Base-by-base conservation (phyloP, 106 monocot genomes). In the Xerophyta viscosa region DNA sequence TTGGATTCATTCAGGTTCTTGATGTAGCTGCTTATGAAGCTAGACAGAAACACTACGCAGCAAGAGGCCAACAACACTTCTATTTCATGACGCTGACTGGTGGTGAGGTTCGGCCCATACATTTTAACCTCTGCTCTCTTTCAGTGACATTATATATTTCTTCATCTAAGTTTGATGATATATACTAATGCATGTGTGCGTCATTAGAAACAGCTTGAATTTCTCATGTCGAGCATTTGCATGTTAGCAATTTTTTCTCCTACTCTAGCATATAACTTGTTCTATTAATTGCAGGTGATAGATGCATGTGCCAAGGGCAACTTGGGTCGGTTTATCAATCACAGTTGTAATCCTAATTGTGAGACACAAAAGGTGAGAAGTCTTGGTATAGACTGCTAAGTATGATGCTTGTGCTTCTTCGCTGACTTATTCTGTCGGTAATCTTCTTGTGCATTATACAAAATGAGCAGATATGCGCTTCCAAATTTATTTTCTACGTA, bases 51-150 rank as follows among this genome's bases (percentile, higher is more conserved):
- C 46, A 77, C 52, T 98, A 98, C 77, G 96, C 96, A 58, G 69
- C 81, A 55, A 79, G 79, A 58, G 89, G 89, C 52, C 96, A 98
- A 67, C 89, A 79, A 67, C 96, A 98, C 73, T 98, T 98, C 69
- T 98, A 98, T 55, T 98, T 98, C 76, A 98, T 98, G 96, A 86
- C 89, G 46, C 72, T 98, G 52, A 86, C 86, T 74, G 85, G 89
- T 69, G 85, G 86, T 78, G 96, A 98, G 85, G 96, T 98, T 71
- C 68, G 71, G 57, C 64, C 60, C 61, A 60, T 59, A 52, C 67
- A 55, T 54, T 70, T 31, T 21, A 60, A 29, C 41, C 62, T 57
- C 27, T 69, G 24, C 37, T 36, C 33, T 36, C 11, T 39, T 39
- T 39, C 3, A 7, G 39, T 12, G 3, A 12, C 13, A 39, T 39